Base-by-base conservation (phyloP, 78 protist genomes). In the Neovahlkampfia damariscottae region DNA sequence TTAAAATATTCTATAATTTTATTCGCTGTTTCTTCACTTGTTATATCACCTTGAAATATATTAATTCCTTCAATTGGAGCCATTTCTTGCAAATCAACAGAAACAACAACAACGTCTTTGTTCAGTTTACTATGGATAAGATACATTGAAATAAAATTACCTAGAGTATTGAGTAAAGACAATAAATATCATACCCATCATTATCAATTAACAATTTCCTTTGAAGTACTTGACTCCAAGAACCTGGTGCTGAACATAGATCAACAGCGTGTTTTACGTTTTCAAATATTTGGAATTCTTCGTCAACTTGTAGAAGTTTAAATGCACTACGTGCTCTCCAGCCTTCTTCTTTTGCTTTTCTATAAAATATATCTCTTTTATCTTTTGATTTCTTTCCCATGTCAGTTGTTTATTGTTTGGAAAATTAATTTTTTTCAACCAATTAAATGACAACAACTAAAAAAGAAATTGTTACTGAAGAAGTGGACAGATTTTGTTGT, bases 61-160 rank as follows among this genome's bases (percentile, higher is more conserved):
- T 67, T 70, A 2, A 98, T 99, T 38, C 99, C 99, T 9, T 76
- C 77, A 7, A 98, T 88, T 0, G 98, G 99, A 37, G 99, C 98
- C 98, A 98, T 98, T 37, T 93, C 96, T 72, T 98, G 98, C 41
- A 98, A 68, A 35, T 98, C 99, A 3, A 98, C 98, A 0, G 98
- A 80, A 4, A 98, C 97, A 31, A 98, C 80, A 35, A 75, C 40
- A 2, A 1, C 4, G 2, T 40, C 67, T 3, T 62, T 8, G 8
- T 73, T 8, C 50, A 41, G 29, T 7, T 34, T 8, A 8, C 41
- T 41, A 7, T 37, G 10, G 29, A 58, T 41, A 58, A 30, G 19
- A 31, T 28, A 19, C 67, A 30, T 19, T 19, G 19, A 19, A 19
- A 19, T 28, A 19, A 28, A 28, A 19, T 69, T 31, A 30, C 19